A percentile compares a stretch with the other conserved stretches of the same genome.
phyloP scores from a whole-genome alignment of 2,329 filamentous ascomycete species.

The Ophiostoma piceae region DNA sequence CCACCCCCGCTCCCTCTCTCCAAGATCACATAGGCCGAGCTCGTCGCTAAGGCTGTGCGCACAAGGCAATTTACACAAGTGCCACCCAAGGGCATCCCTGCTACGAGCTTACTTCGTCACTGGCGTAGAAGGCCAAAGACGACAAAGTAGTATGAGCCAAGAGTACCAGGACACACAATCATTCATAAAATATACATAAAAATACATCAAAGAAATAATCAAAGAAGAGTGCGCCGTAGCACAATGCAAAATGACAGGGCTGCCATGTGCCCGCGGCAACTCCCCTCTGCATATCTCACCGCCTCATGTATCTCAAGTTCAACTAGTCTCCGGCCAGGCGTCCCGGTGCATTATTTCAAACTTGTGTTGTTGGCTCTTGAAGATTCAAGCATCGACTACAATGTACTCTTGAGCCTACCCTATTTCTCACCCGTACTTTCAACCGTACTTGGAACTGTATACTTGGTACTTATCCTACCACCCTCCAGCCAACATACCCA shows the following conservation, averaged over 20 bases:
- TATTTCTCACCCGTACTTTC: neutral
- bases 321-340: neutral
- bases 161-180: too few species aligned
- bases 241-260: conserved; percentile 3
- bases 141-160: neutral
- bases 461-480: neutral
- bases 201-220: conserved; percentile 1
- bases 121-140: neutral
- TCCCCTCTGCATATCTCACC: neutral
- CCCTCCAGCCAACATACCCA: neutral
- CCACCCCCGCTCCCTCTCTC: neutral
- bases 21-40: neutral
- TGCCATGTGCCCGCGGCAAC: conserved; percentile 9
- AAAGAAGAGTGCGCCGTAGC: neutral
- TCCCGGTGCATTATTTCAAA: neutral
- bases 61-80: neutral
- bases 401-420: neutral
- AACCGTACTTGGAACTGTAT: neutral
- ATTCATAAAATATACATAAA: neutral
- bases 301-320: neutral
- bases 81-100: conserved; percentile 19
- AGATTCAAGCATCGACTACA: neutral
- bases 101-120: neutral
- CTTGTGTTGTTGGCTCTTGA: neutral
- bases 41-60: conserved; percentile 7